Evolutionary conservation across 108 stramenopile genomes (phyloP).

Genomic region (Fistulifera pelliculosa): DNA sequence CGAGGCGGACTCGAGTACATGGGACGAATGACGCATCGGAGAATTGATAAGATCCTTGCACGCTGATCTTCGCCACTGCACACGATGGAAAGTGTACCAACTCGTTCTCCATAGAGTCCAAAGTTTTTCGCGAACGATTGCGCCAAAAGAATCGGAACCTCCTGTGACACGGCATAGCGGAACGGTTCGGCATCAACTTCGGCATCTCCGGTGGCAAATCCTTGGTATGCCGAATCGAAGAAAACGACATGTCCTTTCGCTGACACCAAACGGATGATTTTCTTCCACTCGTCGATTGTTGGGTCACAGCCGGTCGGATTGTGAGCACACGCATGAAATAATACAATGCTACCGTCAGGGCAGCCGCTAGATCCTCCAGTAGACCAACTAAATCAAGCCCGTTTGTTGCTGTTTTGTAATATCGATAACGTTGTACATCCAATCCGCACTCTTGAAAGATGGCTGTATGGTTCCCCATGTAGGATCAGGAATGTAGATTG

Average conservation of each 20-base stretch:
- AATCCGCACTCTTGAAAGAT: conserved; percentile 74
- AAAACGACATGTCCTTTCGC: conserved; percentile 59
- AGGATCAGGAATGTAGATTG: conserved; percentile 82
- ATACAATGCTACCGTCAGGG: conserved; percentile 66
- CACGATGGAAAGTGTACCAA: conserved; percentile 75
- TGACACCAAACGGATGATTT: conserved; percentile 57
- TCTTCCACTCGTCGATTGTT: conserved; percentile 77
- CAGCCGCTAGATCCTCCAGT: conserved; percentile 53
- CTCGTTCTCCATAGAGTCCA: conserved; percentile 91
- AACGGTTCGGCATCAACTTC: conserved; percentile 77
- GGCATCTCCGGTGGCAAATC: conserved; percentile 91
- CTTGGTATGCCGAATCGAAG: conserved; percentile 93
- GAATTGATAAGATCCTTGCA: conserved; percentile 59
- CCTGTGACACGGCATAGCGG: conserved; percentile 73
- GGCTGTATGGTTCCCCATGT: conserved; percentile 91
- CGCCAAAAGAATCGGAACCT: conserved; percentile 68
- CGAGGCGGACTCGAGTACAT: conserved; percentile 90
- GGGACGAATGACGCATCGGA: conserved; percentile 79
- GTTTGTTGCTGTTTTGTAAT: conserved; percentile 61
- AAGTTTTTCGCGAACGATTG: conserved; percentile 96
- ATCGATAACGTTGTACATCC: conserved; percentile 68
- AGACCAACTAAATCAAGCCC: conserved; percentile 70
- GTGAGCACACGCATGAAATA: conserved; percentile 95
- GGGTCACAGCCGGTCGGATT: conserved; percentile 95
- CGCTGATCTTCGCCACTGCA: conserved; percentile 59